Evolutionary conservation across 2,329 filamentous ascomycete species (phyloP), one percentile per base, ranked within the genome.

Genomic region (Sporothrix brasiliensis): DNA sequence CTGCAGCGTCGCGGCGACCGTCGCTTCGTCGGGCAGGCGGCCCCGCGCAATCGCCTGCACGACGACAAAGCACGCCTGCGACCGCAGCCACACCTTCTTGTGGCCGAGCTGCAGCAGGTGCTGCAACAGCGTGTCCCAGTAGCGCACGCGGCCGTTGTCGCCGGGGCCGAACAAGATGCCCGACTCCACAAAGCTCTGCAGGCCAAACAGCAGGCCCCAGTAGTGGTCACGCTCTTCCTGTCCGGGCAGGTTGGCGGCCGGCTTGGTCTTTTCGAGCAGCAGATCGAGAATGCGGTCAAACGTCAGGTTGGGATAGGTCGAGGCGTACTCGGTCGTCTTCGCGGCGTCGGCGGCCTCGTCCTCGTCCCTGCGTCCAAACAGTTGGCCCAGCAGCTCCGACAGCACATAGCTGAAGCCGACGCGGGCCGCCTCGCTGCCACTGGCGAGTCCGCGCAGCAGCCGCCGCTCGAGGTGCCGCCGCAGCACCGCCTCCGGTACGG

Each of bases 391-490:
- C 10, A 96, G 82, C 79, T 97, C 94, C 0, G 93, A 91, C 74
- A 98, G 82, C 0, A 94, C 94, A 69, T 97, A 85, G 69, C 93
- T 97, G 79, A 97, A 97, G 3, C 95, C 95, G 67, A 95, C 82
- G 34, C 95, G 87, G 21, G 94, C 93, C 14, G 92, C 92, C 81
- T 97, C 97, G 70, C 93, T 89, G 69, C 93, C 91, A 78, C 93
- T 97, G 72, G 94, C 93, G 21, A 98, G 88, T 53, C 95, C 95
- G 69, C 92, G 89, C 78, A 97, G 92, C 50, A 99, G 83, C 34
- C 91, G 86, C 77, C 87, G 87, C 73, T 88, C 86, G 41, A 90
- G 80, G 75, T 90, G 88, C 71, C 87, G 81, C 74, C 84, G 79
- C 16, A 90, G 80, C 2, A 87, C 84, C 0, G 80, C 75, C 76